These are phyloP conservation scores for Naumovozyma baii DNA, from an alignment of 805 yeast genomes.

Conservation along the genomic window DNA sequence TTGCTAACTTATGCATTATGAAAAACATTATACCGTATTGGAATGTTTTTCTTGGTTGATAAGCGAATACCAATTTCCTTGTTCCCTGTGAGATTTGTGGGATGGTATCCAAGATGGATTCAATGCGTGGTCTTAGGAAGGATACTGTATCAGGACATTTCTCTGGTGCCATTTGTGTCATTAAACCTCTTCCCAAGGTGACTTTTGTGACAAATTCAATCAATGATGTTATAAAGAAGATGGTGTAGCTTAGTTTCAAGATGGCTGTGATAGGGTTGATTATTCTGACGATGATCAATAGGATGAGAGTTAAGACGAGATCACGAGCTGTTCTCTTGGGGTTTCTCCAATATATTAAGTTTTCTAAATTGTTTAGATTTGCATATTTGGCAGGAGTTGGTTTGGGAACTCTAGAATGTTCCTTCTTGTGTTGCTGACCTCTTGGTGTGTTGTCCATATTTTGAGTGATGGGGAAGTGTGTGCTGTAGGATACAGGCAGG, in stretches of 20 bases:
- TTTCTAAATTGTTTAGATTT: not conserved
- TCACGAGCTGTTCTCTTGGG: conserved; percentile 59
- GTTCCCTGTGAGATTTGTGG: not conserved
- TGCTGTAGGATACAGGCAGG: too few species aligned
- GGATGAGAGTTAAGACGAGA: conserved; percentile 26
- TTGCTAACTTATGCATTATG: conserved; percentile 54
- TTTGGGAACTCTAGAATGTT: not conserved
- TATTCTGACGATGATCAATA: conserved; percentile 43
- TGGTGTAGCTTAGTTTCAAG: conserved; percentile 47
- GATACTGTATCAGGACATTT: conserved; percentile 13
- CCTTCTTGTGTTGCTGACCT: too few species aligned
- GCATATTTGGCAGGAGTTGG: not conserved
- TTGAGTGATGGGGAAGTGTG: too few species aligned
- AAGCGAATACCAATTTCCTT: conserved; percentile 38
- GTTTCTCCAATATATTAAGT: conserved; percentile 14
- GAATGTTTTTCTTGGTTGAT: conserved; percentile 55
- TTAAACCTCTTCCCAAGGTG: conserved; percentile 61
- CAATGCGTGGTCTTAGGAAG: conserved; percentile 8
- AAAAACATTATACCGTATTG: conserved; percentile 54
- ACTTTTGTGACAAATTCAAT: conserved; percentile 65
- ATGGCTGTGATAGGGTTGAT: conserved; percentile 47
- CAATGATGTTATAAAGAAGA: conserved; percentile 48
- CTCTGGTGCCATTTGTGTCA: conserved; percentile 55
- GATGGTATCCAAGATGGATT: not conserved
- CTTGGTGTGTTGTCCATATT: too few species aligned